Conservation (phyloP, 805 yeast genomes). For the Cyberlindnera bimundalis region DNA sequence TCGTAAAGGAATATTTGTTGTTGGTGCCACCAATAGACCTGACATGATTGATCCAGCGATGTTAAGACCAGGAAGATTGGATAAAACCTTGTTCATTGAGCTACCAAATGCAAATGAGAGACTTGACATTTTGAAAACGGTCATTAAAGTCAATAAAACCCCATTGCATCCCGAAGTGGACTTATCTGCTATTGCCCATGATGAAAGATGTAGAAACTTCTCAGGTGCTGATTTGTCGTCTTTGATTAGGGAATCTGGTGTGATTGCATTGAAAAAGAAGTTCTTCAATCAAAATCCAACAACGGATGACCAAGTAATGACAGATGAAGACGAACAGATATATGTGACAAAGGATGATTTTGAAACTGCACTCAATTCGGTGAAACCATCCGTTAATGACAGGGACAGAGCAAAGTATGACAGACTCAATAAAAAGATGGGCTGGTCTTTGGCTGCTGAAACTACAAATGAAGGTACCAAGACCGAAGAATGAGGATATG, state of each 20-base stretch:
- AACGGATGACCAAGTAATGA: conserved; percentile 45
- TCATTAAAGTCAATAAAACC: conserved; percentile 66
- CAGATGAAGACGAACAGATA: conserved; percentile 41
- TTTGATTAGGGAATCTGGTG: conserved; percentile 91
- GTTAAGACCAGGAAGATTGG: conserved; percentile 95
- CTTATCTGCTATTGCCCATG: conserved; percentile 58
- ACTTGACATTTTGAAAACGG: conserved; percentile 74
- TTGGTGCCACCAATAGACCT: conserved; percentile 96
- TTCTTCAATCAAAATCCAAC: conserved; percentile 51
- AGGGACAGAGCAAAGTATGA: conserved; percentile 77
- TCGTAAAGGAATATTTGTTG: conserved; percentile 86
- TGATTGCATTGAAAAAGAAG: conserved; percentile 72
- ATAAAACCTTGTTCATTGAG: conserved; percentile 88
- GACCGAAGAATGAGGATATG: conserved; percentile 14
- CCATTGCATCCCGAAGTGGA: conserved; percentile 69
- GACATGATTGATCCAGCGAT: conserved; percentile 98
- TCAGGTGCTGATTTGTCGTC: conserved; percentile 97
- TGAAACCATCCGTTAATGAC: conserved; percentile 90
- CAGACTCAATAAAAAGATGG: conserved; percentile 66
- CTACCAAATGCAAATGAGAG: conserved; percentile 79
- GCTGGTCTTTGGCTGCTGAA: conserved; percentile 54
- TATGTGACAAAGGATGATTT: conserved; percentile 67
- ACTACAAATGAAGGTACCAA: conserved; percentile 12
- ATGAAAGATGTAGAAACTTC: conserved; percentile 80
- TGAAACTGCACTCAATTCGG: conserved; percentile 61